Conservation (phyloP, 2,329 filamentous ascomycete genomes). For the Colletotrichum liaoningense region DNA sequence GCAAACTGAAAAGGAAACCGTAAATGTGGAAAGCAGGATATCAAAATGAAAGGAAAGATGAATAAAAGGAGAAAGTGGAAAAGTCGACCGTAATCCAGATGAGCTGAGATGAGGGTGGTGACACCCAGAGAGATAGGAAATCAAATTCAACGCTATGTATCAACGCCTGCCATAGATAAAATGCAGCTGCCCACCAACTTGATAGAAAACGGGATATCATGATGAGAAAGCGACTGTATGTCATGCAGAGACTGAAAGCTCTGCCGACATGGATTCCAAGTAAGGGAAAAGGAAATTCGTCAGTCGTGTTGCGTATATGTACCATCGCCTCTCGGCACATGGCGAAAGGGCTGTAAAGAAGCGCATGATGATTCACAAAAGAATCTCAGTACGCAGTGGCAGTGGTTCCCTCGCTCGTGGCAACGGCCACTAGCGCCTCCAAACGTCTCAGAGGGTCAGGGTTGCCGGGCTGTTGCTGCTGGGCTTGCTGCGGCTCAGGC, state of each 20-base stretch:
- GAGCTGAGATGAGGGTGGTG: slow-evolving; percentile 1
- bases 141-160: slow-evolving; percentile 31
- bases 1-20: neutral
- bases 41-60: slow-evolving; percentile 2
- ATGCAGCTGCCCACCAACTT: slow-evolving; percentile 19
- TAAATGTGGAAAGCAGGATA: slow-evolving; percentile 6
- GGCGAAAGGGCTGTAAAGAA: neutral
- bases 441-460: slow-evolving; percentile 51
- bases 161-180: slow-evolving; percentile 19
- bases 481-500: slow-evolving; percentile 37
- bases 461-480: slow-evolving; percentile 35
- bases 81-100: neutral
- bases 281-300: slow-evolving; percentile 17
- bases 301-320: slow-evolving; percentile 22
- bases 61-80: neutral
- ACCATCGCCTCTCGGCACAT: neutral
- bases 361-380: neutral
- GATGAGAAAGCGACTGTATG: slow-evolving; percentile 22
- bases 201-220: slow-evolving; percentile 30
- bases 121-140: neutral
- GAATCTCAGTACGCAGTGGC: slow-evolving; percentile 50
- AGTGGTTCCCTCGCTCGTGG: slow-evolving; percentile 56
- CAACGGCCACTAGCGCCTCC: slow-evolving; percentile 57
- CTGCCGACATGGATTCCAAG: slow-evolving; percentile 12
- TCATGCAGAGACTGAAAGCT: slow-evolving; percentile 8